Evolutionary conservation across 1,284 basidiomycete species (phyloP).

Genomic region (Cystobasidium sp.): DNA sequence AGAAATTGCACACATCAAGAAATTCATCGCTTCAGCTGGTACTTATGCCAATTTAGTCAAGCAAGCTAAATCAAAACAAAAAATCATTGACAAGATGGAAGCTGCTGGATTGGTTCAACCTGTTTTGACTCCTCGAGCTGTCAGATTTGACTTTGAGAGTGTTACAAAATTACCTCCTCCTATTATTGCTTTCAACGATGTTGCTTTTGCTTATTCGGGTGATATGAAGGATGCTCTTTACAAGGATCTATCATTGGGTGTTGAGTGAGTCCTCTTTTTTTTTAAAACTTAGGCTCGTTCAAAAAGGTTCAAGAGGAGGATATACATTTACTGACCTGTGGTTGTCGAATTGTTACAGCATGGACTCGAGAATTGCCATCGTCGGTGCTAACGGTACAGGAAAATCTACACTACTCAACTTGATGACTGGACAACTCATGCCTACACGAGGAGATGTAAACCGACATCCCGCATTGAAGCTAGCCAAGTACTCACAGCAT

Average conservation of each 20-base stretch:
- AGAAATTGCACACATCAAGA: constrained; percentile 45
- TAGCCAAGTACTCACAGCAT: constrained; percentile 88
- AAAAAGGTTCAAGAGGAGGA: background rate
- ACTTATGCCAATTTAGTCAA: constrained; percentile 98
- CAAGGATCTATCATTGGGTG: constrained; percentile 86
- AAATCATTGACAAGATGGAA: constrained; percentile 99
- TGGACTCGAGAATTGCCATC: constrained; percentile 95
- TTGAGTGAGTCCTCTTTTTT: constrained; percentile 67
- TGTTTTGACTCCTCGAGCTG: constrained; percentile 71
- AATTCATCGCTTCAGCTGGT: constrained; percentile 92
- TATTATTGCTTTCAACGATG: constrained; percentile 92
- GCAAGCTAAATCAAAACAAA: constrained; percentile 99
- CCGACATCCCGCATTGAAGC: constrained; percentile 86
- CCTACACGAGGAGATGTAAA: constrained; percentile 83
- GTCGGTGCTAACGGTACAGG: constrained; percentile 98
- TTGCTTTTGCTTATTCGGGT: constrained; percentile 93
- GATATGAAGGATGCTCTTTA: constrained; percentile 87
- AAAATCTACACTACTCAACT: constrained; percentile 94
- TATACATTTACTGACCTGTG: background rate
- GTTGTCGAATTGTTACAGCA: constrained; percentile 61
- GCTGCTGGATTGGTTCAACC: constrained; percentile 96
- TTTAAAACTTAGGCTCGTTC: background rate
- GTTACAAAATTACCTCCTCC: constrained; percentile 91
- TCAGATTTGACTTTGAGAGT: constrained; percentile 96
- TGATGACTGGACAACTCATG: constrained; percentile 83